Evolutionary conservation across 2,329 filamentous ascomycete genomes (phyloP), one percentile per base, ranked within the genome.

Genomic region (Aspergillus fischeri): DNA sequence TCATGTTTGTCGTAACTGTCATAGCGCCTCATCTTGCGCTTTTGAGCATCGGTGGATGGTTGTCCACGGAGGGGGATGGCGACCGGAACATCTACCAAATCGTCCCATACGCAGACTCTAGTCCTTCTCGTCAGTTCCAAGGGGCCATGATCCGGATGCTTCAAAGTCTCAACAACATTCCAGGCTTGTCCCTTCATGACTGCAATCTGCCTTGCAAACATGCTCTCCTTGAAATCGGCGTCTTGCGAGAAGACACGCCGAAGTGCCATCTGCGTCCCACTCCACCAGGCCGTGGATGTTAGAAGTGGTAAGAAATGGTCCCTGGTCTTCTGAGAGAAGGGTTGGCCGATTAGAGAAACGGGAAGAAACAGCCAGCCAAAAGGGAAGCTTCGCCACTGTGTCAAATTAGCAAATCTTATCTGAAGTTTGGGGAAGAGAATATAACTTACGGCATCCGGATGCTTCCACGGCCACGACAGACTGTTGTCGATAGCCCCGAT

Each of bases 171-270:
- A 4, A 99, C 94, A 0, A 99, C 94, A 71, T 99, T 99, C 92
- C 94, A 99, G 0, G 94, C 94, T 72, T 99, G 94, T 10, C 94
- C 94, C 76, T 99, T 99, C 91, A 99, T 96, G 58, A 99, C 94
- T 1, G 94, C 93, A 60, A 99, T 95, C 70, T 99, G 94, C 64
- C 91, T 87, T n/a, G 91, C 91, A 76, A 96, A 99, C 94, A 99
- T 99, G 75, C 91, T 89, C 77, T 99, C 94, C 72, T 97, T 91
- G 74, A 99, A 99, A 75, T 99, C 94, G 2, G 88, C 86, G 73
- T 99, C 94, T 70, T 95, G 86, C 63, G 91, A 88, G 72, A 99
- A 99, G 49, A 97, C 87, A 60, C 86, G 84, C 54, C 94, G 90
- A 42, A 99, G 80, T 24, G 91, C 90, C 58, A 91, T 80, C 67